These are phyloP conservation scores for Circinella umbellata DNA, from an alignment of 371 early-diverging fungal species.

Conservation along the genomic window DNA sequence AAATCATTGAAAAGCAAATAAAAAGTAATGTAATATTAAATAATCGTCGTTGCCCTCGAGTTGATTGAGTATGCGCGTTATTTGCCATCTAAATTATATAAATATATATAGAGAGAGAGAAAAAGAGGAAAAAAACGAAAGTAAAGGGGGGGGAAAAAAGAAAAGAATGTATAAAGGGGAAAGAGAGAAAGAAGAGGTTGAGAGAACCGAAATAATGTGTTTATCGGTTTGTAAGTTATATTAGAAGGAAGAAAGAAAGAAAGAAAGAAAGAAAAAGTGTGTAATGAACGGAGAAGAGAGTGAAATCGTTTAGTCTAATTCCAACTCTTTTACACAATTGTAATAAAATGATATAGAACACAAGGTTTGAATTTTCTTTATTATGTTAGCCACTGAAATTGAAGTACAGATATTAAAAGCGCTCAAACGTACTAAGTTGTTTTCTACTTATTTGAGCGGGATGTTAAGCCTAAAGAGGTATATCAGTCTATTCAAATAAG, in stretches of 20 bases:
- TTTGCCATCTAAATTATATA: slow-evolving; percentile 1
- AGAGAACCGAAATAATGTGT: too few relatives aligned
- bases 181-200: slow-evolving; percentile 8
- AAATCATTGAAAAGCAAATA: neutral
- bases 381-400: slow-evolving; percentile 1
- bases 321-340: neutral
- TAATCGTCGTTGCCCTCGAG: slow-evolving; percentile 1
- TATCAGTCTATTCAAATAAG: neutral
- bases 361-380: neutral
- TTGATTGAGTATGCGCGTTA: neutral
- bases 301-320: slow-evolving; percentile 7
- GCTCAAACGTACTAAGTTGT: neutral
- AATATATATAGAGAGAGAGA: neutral
- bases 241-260: neutral
- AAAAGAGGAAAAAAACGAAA: neutral
- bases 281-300: slow-evolving; percentile 15
- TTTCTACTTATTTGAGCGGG: slow-evolving; percentile 4
- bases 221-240: too few relatives aligned
- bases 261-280: neutral
- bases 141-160: slow-evolving; percentile 3
- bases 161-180: slow-evolving; percentile 3
- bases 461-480: slow-evolving; percentile 11
- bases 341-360: neutral
- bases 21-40: neutral
- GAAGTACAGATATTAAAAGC: slow-evolving; percentile 6